A percentile compares a stretch with the other conserved stretches of the same genome.
phyloP scores from a whole-genome alignment of 345 rosid genomes.

The Eucalyptus polyanthemos region DNA sequence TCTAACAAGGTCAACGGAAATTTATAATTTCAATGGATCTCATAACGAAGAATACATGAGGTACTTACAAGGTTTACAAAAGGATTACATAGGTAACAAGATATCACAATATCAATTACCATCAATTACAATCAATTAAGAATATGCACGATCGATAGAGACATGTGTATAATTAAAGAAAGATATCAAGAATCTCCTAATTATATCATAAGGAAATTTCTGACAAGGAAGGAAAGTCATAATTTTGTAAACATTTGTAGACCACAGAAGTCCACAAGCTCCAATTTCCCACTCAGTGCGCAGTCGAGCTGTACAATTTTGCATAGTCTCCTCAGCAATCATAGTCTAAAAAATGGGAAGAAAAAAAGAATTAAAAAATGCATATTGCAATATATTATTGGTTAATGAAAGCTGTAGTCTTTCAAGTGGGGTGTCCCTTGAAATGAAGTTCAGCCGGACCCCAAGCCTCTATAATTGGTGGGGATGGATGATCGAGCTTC shows the following conservation, averaged over 20 bases:
- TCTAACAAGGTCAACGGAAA: not conserved
- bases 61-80: not conserved
- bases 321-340: not conserved
- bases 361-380: not conserved
- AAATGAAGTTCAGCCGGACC: not conserved
- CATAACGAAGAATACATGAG: not conserved
- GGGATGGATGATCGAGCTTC: not conserved
- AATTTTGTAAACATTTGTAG: not conserved
- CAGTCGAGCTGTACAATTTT: not conserved
- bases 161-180: not conserved
- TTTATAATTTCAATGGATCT: not conserved
- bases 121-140: not conserved
- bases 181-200: not conserved
- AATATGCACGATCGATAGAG: not conserved
- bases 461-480: not conserved
- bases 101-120: not conserved
- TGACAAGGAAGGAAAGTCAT: not conserved
- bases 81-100: not conserved
- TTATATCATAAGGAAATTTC: not conserved
- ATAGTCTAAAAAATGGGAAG: not conserved
- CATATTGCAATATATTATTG: not conserved
- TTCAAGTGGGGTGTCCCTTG: not conserved
- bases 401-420: not conserved
- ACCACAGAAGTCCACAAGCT: not conserved
- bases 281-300: not conserved